Evolutionary conservation across 148 eudicot species (phyloP), one percentile per base, ranked within the genome.

Genomic region (Salicornia ramosissima): DNA sequence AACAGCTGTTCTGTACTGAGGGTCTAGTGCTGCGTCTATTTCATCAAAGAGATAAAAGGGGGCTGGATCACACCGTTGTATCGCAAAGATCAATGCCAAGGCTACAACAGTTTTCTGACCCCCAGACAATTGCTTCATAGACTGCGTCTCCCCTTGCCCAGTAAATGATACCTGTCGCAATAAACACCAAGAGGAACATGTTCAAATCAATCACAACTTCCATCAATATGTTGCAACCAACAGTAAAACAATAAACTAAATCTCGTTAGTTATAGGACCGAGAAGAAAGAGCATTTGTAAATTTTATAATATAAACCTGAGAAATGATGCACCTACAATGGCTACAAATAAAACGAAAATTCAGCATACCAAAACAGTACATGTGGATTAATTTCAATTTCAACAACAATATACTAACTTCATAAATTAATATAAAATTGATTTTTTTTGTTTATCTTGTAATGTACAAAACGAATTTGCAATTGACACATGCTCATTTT

Each of bases 91-190:
- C 71, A 95, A 81, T 45, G 90, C 84, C 83, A 95, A 79, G 33
- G 99, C 97, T 61, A 95, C 99, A 65, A 95, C 97, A 29, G 98
- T 94, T 86, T 94, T 94, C 86, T 90, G 98, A 75, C 99, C 99
- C 33, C 99, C 99, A 61, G 99, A 95, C 60, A 95, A 83, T 77
- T 95, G 99, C 87, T 87, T 95, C 97, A 95, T 95, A 3, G 96
- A 95, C 78, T 95, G 99, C 45, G 99, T 95, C 81, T 95, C 99
- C 64, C 99, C 97, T 86, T 91, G 93, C 63, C 99, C 99, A 22
- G 99, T 91, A 65, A 95, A 94, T 72, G 99, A 95, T 67, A 95
- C 97, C 99, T 94, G 82, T 54, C 66, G 77, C 21, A 63, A 52
- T 24, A 69, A 58, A 65, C n/a, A 68, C 66, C 66, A 67, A 24